Evolutionary conservation across 495 filamentous ascomycete species (phyloP), one percentile per base, ranked within the genome.

Genomic region (Penicillium daleae): DNA sequence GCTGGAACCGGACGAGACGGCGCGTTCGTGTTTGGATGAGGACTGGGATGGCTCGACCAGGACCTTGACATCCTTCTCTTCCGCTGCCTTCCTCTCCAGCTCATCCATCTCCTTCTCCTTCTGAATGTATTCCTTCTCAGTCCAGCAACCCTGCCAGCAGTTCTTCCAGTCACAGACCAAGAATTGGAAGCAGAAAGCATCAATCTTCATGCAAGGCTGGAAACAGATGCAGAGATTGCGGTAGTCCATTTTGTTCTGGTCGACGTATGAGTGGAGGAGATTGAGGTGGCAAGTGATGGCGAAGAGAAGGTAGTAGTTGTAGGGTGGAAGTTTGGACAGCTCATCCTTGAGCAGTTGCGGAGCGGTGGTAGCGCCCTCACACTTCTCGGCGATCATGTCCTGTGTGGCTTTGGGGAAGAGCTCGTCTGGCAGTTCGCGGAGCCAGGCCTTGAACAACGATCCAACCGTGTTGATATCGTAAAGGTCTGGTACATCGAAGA

Each of bases 211-310:
- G 75, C 90, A 95, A 5, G 93, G 93, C 79, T 95, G 91, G 77
- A 97, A 96, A 80, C 93, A 97, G 64, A 96, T 93, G 77, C 90
- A 93, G 2, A 97, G 85, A 64, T 96, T 96, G 66, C 87, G 84
- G 72, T 92, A 96, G 72, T 93, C 89, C 93, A 97, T 97, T 80
- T 93, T 94, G 81, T 96, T 97, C 74, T 90, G 90, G 35, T 92
- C 91, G 31, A 88, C 86, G 70, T 93, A 92, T 0, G 89, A 90
- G 61, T 93, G 89, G 15, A 97, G 85, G 4, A 97, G 84, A 70
- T 90, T 93, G 37, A 97, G 86, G 66, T 97, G 93, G 73, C 93
- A 96, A 32, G 93, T 97, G 65, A 96, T 95, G 64, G 93, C 93
- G 74, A 97, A 97, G 49, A 97, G 87, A 32, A 97, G 90, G 68